Base-by-base conservation (phyloP, 257 asterid genomes). In the Ajuga chamaepitys region DNA sequence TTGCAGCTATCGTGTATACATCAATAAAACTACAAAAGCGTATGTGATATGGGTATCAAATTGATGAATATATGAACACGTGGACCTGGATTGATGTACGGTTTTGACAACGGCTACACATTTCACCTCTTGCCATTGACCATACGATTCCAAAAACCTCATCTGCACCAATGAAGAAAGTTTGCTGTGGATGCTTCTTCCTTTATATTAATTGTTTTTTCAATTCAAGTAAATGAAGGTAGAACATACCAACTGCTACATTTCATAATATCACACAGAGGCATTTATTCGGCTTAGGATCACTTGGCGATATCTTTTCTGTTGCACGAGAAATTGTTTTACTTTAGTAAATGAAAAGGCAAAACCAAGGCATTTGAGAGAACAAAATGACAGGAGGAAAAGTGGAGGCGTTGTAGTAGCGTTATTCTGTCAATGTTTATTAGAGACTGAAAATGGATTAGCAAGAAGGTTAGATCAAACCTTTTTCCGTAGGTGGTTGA, bases 401-500 rank as follows among this genome's bases (percentile, higher is more conserved):
- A 63, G 41, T 22, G 21, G n/a, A 42, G 4, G n/a, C 17, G 28
- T 41, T 16, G 16, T 10, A 37, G 46, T 46, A 45, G 57, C 58
- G 2, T 25, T 24, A 18, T 12, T 12, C 10, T 26, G 26, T n/a
- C 59, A 53, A 25, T 5, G 2, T 53, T 26, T 14, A 52, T 12
- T 11, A 17, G 28, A 54, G 34, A 13, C 1, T 13, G 16, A n/a
- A 22, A 6, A 12, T 22, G 16, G 40, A 20, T 14, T 44, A 3
- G 7, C 17, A 3, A 7, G 45, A 21, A 45, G 64, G 5, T 21
- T 14, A 20, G 21, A 40, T 12, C 76, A 21, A 37, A 88, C 98
- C 96, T 75, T 78, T 88, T 62, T 82, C 89, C 34, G 32, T 55
- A 72, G 97, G 81, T 64, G 91, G 91, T 77, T 91, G 96, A 50